Evolutionary conservation across 2,329 filamentous ascomycete genomes (phyloP), one percentile per base, ranked within the genome.

Genomic region (Chlorencoelia australis): DNA sequence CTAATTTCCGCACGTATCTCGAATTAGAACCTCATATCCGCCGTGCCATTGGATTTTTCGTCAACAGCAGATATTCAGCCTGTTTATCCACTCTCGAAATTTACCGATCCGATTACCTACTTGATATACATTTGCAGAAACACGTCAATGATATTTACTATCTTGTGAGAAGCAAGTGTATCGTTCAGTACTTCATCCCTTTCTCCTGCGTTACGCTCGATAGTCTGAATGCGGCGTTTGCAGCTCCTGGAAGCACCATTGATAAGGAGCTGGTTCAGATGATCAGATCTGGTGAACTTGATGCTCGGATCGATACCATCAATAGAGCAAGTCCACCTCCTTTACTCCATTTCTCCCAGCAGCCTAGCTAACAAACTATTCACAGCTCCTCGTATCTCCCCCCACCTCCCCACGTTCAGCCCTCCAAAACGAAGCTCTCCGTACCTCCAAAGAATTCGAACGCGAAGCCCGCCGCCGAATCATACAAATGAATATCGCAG

Each of bases 11-110:
- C 35, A 76, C 73, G 30, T 94, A 91, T 55, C 72, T 98, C 10
- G 91, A 96, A 58, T 71, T 93, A 1, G 91, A 96, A 60, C 87
- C 89, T 3, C 89, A 96, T 53, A 82, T 98, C 44, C 83, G 91
- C 45, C 88, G 88, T 40, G 89, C 91, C 9, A 82, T 98, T 49
- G 75, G 75, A 6, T 79, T 85, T 56, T 98, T 95, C 63, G 85
- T 89, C 50, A 86, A 82, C 48, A 86, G 85, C 42, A 84, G 93
- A 51, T 98, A 95, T 60, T 81, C 83, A 7, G 73, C 74, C 28
- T 96, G 89, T 58, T 67, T 98, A 29, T 71, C 77, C 30, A 85
- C 89, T 22, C 71, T 98, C 0, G 83, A 91, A 52, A 72, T 76
- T 4, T 89, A 91, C 59, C 78, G 78, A 33, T 65, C 76, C 22